These are phyloP conservation scores for Trypanosoma theileri DNA, from an alignment of 208 protist species.

Conservation along the genomic window DNA sequence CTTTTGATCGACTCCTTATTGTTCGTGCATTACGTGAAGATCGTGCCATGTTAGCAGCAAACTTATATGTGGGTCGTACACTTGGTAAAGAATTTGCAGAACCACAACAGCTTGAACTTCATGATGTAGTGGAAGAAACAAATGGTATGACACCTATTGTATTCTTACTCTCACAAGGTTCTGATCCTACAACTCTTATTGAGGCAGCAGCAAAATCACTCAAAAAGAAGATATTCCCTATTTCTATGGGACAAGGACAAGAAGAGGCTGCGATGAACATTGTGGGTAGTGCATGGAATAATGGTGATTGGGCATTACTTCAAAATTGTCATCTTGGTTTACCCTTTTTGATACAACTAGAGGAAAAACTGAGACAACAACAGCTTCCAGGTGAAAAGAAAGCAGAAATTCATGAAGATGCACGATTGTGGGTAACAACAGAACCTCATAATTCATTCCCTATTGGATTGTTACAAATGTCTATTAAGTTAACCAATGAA, in stretches of 20 bases:
- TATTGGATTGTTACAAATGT: conserved; percentile 96
- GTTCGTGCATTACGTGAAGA: conserved; percentile 95
- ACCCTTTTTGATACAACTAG: conserved; percentile 90
- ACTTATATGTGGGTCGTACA: conserved; percentile 89
- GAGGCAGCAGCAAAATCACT: conserved; percentile 94
- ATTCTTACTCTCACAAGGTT: conserved; percentile 96
- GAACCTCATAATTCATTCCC: conserved; percentile 95
- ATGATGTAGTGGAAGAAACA: conserved; percentile 87
- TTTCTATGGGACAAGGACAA: conserved; percentile 99
- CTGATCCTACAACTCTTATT: conserved; percentile 96
- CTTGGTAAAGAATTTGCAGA: conserved; percentile 95
- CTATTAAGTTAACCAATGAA: conserved; percentile 99
- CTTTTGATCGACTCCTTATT: conserved; percentile 95
- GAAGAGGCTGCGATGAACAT: conserved; percentile 94
- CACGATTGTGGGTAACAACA: conserved; percentile 95
- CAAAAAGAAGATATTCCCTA: conserved; percentile 94
- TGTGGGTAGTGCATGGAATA: conserved; percentile 78
- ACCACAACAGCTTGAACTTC: conserved; percentile 88
- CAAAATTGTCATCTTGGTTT: conserved; percentile 97
- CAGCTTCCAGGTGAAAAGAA: conserved; percentile 80
- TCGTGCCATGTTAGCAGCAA: conserved; percentile 93
- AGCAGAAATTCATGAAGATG: conserved; percentile 88
- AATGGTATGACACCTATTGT: conserved; percentile 92
- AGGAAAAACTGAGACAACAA: conserved; percentile 87
- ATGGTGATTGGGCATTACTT: conserved; percentile 95